A percentile compares a stretch with the other conserved stretches of the same genome.
phyloP scores from a whole-genome alignment of 345 rosid species.

The Eutrema heterophyllum region DNA sequence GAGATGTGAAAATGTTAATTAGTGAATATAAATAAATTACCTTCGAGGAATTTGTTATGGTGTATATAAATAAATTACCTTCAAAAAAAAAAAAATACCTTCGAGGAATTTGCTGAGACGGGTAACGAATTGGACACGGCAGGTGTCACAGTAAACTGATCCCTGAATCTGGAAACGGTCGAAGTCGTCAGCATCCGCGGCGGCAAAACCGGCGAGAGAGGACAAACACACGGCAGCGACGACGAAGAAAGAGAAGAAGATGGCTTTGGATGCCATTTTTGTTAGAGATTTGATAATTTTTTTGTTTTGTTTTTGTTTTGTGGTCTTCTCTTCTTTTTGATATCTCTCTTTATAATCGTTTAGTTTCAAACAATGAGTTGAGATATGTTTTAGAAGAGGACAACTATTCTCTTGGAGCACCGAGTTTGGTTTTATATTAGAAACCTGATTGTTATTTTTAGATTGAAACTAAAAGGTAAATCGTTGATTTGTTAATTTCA shows the following conservation, averaged over 20 bases:
- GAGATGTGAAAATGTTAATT: too few species aligned
- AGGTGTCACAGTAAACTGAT: conserved; percentile 63
- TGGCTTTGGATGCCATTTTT: conserved; percentile 30
- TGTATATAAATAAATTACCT: too few species aligned
- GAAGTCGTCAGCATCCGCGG: conserved; percentile 25
- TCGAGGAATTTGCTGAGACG: conserved; percentile 40
- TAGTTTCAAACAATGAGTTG: conserved; percentile 14
- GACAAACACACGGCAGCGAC: conserved; percentile 36
- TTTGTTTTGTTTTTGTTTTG: conserved; percentile 1
- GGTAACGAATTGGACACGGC: conserved; percentile 61
- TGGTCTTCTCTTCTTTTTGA: conserved; percentile 33
- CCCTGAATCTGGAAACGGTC: conserved; percentile 47
- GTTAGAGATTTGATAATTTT: not conserved
- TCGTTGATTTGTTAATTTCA: conserved; percentile 9
- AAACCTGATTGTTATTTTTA: conserved; percentile 26
- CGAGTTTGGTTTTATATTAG: conserved; percentile 28
- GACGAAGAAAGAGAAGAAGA: conserved; percentile 22
- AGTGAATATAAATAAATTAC: too few species aligned
- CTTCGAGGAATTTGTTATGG: too few species aligned
- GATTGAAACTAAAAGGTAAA: not conserved
- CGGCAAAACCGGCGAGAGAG: conserved; percentile 29
- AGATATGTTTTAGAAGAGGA: conserved; percentile 35
- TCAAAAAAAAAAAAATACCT: too few species aligned
- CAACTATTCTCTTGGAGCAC: conserved; percentile 24
- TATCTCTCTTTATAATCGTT: conserved; percentile 18